Evolutionary conservation across 148 eudicot genomes (phyloP), one percentile per base, ranked within the genome.

Genomic region (Amaranthus hypochondriacus): DNA sequence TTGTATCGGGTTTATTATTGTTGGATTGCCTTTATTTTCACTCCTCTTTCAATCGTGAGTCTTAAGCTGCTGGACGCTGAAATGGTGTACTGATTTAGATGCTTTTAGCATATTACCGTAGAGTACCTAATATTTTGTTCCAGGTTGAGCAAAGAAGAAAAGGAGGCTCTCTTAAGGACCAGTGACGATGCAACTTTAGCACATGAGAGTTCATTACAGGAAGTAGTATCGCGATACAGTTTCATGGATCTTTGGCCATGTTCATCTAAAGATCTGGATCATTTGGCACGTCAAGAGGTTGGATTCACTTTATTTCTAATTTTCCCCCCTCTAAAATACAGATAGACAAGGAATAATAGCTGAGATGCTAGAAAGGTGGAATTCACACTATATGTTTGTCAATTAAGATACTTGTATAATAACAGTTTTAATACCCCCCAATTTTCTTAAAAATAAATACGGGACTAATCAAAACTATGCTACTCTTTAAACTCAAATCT

Each of bases 141-240:
- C 82, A 95, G 99, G 99, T 95, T 86, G 97, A 96, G 79, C 99
- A 96, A 85, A 87, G 99, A 84, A 92, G 89, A 84, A 84, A 96
- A 96, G 89, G 99, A 92, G 76, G 99, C 99, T 76, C 90, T 96
- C 76, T 86, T 89, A 58, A 77, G 89, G 81, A 84, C 83, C 43
- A 83, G 85, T 67, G 97, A 92, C 69, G 94, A 89, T 72, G 90
- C 87, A 80, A 83, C 79, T 73, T 78, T 86, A 42, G 79, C 79
- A 58, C 81, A 86, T 69, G 97, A 92, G 71, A 82, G 73, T 79
- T 90, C 99, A 58, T 84, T 96, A 61, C 97, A 92, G 75, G 99
- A 96, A 83, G 92, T 96, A 48, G 84, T 90, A 72, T 87, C 95
- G 49, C 89, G 99, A 65, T 96, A 96, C 69, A 90, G 94, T 80